Conservation (phyloP, 352 stramenopile genomes). For the Bremia lactucae region DNA sequence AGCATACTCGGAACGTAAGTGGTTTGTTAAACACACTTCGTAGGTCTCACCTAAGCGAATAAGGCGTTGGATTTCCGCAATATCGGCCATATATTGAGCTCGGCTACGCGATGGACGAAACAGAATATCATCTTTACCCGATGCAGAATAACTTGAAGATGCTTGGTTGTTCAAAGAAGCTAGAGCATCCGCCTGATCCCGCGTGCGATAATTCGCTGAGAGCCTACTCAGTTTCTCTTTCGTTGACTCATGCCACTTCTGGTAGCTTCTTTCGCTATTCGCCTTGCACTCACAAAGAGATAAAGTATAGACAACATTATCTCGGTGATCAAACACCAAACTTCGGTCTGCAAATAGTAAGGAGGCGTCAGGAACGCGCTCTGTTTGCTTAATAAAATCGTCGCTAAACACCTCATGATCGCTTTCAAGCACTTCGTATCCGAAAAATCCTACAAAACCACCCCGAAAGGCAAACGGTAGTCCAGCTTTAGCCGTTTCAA, state of each 20-base stretch:
- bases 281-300: slow-evolving; percentile 22
- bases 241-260: slow-evolving; percentile 17
- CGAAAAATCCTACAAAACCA: slow-evolving; percentile 84
- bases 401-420: slow-evolving; percentile 14
- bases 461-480: slow-evolving; percentile 73
- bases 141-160: too few relatives aligned
- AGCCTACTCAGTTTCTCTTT: slow-evolving; percentile 13
- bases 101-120: slow-evolving; percentile 54
- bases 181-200: background rate
- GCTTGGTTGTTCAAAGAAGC: background rate
- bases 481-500: slow-evolving; percentile 1
- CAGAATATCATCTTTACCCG: slow-evolving; percentile 22
- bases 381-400: slow-evolving; percentile 3
- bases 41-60: slow-evolving; percentile 92
- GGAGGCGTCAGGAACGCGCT: slow-evolving; percentile 71
- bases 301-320: slow-evolving; percentile 68
- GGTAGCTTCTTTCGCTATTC: slow-evolving; percentile 1
- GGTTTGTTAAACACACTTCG: slow-evolving; percentile 94
- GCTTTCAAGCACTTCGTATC: slow-evolving; percentile 69
- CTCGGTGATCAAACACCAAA: slow-evolving; percentile 84
- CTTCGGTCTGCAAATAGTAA: slow-evolving; percentile 87
- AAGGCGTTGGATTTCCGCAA: slow-evolving; percentile 79
- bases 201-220: slow-evolving; percentile 1
- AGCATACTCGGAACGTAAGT: slow-evolving; percentile 54
- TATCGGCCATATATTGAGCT: slow-evolving; percentile 79